Percentiles rank a stretch among this genome's conserved stretches.
Evolutionary conservation across 1,284 basidiomycete species (phyloP).

Genomic region (Paramarasmius palmivorus): DNA sequence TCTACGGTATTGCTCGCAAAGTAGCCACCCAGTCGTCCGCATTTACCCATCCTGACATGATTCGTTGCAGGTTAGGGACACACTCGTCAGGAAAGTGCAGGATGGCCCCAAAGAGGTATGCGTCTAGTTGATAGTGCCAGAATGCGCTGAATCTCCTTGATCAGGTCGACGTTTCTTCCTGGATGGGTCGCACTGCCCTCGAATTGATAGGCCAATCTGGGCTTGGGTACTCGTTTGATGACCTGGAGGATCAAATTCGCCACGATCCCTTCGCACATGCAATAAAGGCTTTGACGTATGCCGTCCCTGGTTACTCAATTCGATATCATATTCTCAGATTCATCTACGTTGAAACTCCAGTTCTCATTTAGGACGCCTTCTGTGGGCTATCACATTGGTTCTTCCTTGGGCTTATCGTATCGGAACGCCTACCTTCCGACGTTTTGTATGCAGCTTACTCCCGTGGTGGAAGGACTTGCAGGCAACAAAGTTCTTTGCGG

Average conservation of each 20-base stretch:
- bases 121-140: no score
- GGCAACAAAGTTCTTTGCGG: constrained; percentile 2
- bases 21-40: background rate
- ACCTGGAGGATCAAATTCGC: constrained; percentile 10
- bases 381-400: background rate
- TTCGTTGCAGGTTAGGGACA: background rate
- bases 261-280: constrained; percentile 10
- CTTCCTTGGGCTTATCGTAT: constrained; percentile 1
- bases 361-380: background rate
- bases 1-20: constrained; percentile 8
- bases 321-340: background rate
- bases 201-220: constrained; percentile 24
- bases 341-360: constrained; percentile 1
- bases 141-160: background rate
- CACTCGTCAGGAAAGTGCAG: background rate
- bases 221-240: constrained; percentile 20
- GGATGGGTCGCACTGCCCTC: constrained; percentile 21
- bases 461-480: constrained; percentile 8
- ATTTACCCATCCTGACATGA: background rate
- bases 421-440: background rate
- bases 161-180: constrained; percentile 21
- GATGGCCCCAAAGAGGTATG: background rate
- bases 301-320: no score
- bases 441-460: background rate
- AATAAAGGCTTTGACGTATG: constrained; percentile 15